Conservation (phyloP, 176 grass and related monocot species). For the Phyllostachys edulis region DNA sequence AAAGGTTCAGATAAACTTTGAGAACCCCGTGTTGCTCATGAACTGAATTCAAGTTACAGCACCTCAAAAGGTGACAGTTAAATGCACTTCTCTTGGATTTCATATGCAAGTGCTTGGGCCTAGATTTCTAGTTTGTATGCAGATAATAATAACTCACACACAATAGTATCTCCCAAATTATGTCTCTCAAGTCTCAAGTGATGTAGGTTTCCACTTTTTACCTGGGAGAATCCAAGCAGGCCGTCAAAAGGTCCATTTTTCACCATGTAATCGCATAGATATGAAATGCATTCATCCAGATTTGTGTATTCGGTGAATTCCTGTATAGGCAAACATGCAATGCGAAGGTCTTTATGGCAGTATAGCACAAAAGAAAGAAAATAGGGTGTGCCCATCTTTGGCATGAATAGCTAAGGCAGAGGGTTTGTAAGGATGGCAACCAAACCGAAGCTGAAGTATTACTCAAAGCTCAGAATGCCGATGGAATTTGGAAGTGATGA, state of each 20-base stretch:
- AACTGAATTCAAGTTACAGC: too few relatives aligned
- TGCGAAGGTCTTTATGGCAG: neutral
- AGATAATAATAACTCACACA: neutral
- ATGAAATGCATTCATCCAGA: conserved; percentile 67
- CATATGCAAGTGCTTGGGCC: too few relatives aligned
- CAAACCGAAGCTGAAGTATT: neutral
- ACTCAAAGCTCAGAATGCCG: neutral
- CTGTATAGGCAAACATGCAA: conserved; percentile 32
- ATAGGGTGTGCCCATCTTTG: neutral
- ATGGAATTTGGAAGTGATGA: neutral
- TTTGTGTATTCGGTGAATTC: conserved; percentile 87
- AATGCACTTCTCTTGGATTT: too few relatives aligned
- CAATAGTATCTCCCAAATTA: neutral
- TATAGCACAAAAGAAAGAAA: neutral
- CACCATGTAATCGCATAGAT: conserved; percentile 73
- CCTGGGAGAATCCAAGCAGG: conserved; percentile 93
- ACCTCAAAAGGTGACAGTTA: too few relatives aligned
- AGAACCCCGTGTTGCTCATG: too few relatives aligned
- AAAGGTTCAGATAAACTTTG: too few relatives aligned
- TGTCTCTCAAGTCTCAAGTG: neutral
- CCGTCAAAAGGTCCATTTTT: conserved; percentile 83
- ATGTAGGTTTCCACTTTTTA: conserved; percentile 14
- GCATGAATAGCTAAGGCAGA: neutral
- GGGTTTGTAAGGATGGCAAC: neutral
- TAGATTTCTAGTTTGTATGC: too few relatives aligned